phyloP scores from a whole-genome alignment of 139 green algal species.

The Deuterostichococcus epilithicus region DNA sequence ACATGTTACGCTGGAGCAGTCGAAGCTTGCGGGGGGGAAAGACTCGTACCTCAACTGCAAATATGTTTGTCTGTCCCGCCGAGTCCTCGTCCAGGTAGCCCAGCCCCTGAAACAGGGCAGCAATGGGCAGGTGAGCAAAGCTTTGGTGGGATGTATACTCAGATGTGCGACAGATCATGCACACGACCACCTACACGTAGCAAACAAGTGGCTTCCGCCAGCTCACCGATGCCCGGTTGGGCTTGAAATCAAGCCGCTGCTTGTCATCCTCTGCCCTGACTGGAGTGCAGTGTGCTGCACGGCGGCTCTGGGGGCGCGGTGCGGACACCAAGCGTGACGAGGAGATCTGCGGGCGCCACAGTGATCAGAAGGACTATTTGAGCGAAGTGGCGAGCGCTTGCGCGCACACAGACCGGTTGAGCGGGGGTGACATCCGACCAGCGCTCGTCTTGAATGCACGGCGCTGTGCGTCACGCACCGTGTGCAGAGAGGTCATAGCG shows the following conservation, averaged over 20 bases:
- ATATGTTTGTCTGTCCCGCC: constrained; percentile 61
- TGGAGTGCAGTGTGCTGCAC: neutral
- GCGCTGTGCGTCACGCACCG: neutral
- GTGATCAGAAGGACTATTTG: too few relatives aligned
- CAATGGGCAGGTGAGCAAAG: too few relatives aligned
- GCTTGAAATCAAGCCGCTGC: neutral
- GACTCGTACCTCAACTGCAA: constrained; percentile 31
- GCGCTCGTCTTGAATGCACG: neutral
- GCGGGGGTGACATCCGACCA: neutral
- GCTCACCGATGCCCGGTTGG: neutral
- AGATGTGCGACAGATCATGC: too few relatives aligned
- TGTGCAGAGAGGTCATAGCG: neutral
- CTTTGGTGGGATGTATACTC: too few relatives aligned
- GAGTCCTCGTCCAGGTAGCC: constrained; percentile 55
- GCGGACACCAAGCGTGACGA: neutral
- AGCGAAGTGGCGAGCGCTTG: neutral
- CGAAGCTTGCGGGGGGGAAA: too few relatives aligned
- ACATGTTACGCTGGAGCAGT: too few relatives aligned
- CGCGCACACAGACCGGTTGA: too few relatives aligned
- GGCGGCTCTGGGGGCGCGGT: neutral
- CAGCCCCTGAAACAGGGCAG: constrained; percentile 13
- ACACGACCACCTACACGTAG: too few relatives aligned
- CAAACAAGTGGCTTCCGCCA: too few relatives aligned
- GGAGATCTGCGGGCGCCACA: neutral
- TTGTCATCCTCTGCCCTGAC: neutral